Conservation (phyloP, 2,329 filamentous ascomycete genomes). For the Delphinella strobiligena region DNA sequence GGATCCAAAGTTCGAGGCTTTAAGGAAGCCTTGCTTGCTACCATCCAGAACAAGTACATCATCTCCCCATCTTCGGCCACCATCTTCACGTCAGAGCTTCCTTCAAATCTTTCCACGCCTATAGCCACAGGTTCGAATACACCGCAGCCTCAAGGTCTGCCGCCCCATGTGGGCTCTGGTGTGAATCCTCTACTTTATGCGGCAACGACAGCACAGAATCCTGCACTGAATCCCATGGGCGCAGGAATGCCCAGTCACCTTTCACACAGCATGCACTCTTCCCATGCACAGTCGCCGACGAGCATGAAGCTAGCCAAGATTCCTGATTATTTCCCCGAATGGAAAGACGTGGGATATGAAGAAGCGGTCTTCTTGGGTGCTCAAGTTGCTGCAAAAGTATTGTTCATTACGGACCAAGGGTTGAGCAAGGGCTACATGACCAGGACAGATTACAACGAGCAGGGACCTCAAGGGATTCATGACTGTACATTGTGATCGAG, state of each 20-base stretch:
- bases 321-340: slow-evolving; percentile 81
- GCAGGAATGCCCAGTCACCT: slow-evolving; percentile 14
- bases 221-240: slow-evolving; percentile 31
- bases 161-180: slow-evolving; percentile 26
- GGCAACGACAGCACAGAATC: slow-evolving; percentile 62
- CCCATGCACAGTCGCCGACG: slow-evolving; percentile 66
- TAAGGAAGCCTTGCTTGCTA: slow-evolving; percentile 75
- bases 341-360: slow-evolving; percentile 65
- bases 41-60: slow-evolving; percentile 69
- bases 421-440: slow-evolving; percentile 57
- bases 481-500: slow-evolving; percentile 28
- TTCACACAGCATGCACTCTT: slow-evolving; percentile 44
- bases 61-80: slow-evolving; percentile 87
- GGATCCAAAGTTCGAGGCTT: slow-evolving; percentile 65
- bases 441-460: slow-evolving; percentile 55
- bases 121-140: slow-evolving; percentile 85
- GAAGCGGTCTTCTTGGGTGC: slow-evolving; percentile 80
- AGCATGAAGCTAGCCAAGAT: slow-evolving; percentile 66
- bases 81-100: slow-evolving; percentile 94
- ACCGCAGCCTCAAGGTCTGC: slow-evolving; percentile 47
- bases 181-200: slow-evolving; percentile 89
- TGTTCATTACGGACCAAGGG: slow-evolving; percentile 58
- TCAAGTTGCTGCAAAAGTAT: slow-evolving; percentile 68
- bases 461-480: slow-evolving; percentile 52
- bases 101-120: slow-evolving; percentile 85